Base-by-base conservation (phyloP, 2,329 filamentous ascomycete genomes). In the Penicillium sp. region DNA sequence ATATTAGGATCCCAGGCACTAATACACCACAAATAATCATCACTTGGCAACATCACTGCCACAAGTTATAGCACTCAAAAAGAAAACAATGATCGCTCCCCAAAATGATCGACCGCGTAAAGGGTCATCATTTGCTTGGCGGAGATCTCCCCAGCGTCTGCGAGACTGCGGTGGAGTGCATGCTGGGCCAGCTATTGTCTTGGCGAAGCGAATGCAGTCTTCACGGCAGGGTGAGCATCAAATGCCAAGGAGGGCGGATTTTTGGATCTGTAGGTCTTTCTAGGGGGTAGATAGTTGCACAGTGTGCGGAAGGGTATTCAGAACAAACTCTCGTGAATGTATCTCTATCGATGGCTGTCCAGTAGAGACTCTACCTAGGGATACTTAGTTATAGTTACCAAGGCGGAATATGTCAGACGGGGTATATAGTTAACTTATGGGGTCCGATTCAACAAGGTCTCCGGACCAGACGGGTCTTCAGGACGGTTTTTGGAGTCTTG, bases 121-220 rank as follows among this genome's bases (percentile, higher is more conserved):
- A 44, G 36, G 36, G 51, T 27, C 40, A 46, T 46, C 40, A 54
- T 46, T 54, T 33, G 51, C 51, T 54, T 54, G 51, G 51, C 51
- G 40, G 14, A 18, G 51, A 54, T 54, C 51, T 41, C 39, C 50
- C 39, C 50, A 41, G 50, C 27, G 37, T 41, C 50, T n/a, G 27
- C 39, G 50, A 24, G 35, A 22, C 22, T 51, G 33, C 18, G 22
- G 22, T n/a, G 22, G 22, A 40, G 16, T 43, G 22, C 31, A 52
- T 11, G 13, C 13, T 51, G 9, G 46, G 27, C 49, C 33, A 39
- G 43, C 37, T 53, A 43, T 53, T 41, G 35, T 43, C 50, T 53
- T 53, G 50, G 50, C 50, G 13, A 35, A 35, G 27, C 39, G 3
- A 46, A 7, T 51, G 49, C 22, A 27, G 49, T 51, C 49, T 51